These are phyloP conservation scores for Lactarius akahatsu DNA, from an alignment of 768 basidiomycete genomes.

Conservation along the genomic window DNA sequence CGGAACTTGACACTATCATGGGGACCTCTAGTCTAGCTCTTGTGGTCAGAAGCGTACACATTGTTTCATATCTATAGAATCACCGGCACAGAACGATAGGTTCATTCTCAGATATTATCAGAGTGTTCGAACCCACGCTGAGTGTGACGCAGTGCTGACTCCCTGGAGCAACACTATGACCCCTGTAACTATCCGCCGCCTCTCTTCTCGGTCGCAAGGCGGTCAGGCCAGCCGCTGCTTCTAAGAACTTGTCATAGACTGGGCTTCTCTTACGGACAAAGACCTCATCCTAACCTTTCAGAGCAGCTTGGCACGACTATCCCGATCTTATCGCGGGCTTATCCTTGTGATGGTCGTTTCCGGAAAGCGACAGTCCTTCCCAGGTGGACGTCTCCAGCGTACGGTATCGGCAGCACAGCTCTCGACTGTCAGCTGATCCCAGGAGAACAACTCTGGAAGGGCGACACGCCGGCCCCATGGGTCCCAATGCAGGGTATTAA, in stretches of 20 bases:
- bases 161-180: neutral
- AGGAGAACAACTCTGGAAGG: neutral
- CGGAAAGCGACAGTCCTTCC: neutral
- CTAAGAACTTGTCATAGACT: slow-evolving; percentile 2
- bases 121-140: neutral
- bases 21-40: slow-evolving; percentile 6
- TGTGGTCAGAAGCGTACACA: slow-evolving; percentile 1
- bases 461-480: neutral
- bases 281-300: slow-evolving; percentile 2
- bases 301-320: slow-evolving; percentile 1
- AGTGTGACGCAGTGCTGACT: neutral
- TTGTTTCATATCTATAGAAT: neutral
- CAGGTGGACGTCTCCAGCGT: neutral
- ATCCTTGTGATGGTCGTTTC: neutral
- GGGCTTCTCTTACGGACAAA: slow-evolving; percentile 8
- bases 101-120: slow-evolving; percentile 3
- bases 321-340: neutral
- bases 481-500: neutral
- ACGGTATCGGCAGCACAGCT: neutral
- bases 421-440: neutral
- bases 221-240: neutral
- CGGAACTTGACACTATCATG: neutral
- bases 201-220: slow-evolving; percentile 9
- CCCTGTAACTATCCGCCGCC: neutral
- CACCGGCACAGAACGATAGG: neutral